Percentiles rank a stretch among this genome's conserved stretches.
These are phyloP conservation scores for Neurospora sp. DNA, from an alignment of 495 filamentous ascomycete genomes.

Conservation along the genomic window DNA sequence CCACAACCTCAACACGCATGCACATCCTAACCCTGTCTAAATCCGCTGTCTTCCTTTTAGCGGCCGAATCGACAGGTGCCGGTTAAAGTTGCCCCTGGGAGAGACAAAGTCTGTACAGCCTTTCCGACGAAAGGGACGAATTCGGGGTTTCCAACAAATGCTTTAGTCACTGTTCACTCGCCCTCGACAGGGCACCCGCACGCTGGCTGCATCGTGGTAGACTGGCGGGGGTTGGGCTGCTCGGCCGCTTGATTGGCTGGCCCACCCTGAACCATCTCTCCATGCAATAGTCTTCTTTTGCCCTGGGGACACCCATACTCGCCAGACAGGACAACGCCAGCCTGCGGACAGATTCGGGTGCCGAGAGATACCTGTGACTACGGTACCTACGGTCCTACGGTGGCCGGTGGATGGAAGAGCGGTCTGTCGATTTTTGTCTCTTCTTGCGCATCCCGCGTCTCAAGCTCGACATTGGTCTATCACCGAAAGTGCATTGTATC, in stretches of 20 bases:
- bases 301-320: neutral
- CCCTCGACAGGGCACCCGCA: neutral
- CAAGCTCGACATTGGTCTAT: neutral
- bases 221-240: neutral
- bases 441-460: neutral
- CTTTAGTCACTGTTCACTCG: neutral
- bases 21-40: neutral
- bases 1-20: neutral
- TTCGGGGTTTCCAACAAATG: neutral
- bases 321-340: neutral
- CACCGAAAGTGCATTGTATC: neutral
- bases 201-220: neutral
- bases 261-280: neutral
- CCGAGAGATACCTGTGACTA: neutral
- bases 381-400: neutral
- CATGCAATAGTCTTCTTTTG: neutral
- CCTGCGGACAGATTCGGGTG: neutral
- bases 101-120: neutral
- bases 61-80: neutral
- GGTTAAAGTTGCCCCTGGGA: neutral
- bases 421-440: neutral
- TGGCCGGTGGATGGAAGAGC: neutral
- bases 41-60: neutral
- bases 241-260: too few species aligned
- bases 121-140: neutral